Percentiles rank a stretch among this genome's conserved stretches.
Evolutionary conservation across 352 stramenopile species (phyloP).

Genomic region (Globisporangium echinulatum): DNA sequence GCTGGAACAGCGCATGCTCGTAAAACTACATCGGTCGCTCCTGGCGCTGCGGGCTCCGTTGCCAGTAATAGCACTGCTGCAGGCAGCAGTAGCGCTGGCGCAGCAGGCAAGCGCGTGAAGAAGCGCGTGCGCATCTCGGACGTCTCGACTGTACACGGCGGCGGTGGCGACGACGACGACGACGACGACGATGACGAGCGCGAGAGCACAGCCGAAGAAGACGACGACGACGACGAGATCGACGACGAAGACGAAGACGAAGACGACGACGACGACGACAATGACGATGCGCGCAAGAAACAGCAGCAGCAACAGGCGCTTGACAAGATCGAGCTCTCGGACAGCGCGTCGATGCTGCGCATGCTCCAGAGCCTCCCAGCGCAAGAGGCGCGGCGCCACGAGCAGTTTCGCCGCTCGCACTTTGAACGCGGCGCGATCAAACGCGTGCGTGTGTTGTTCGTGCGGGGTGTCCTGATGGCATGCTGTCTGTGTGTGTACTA

Average conservation of each 20-base stretch:
- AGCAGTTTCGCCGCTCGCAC: slow-evolving; percentile 79
- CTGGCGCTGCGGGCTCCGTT: neutral
- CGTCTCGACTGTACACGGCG: slow-evolving; percentile 15
- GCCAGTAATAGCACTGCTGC: neutral
- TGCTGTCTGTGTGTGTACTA: neutral
- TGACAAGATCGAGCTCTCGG: slow-evolving; percentile 40
- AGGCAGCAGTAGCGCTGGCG: neutral
- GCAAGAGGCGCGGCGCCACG: slow-evolving; percentile 56
- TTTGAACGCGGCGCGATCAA: slow-evolving; percentile 82
- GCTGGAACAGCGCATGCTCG: neutral
- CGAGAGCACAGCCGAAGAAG: slow-evolving; percentile 12
- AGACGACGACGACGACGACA: slow-evolving; percentile 23
- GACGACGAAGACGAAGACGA: slow-evolving; percentile 45
- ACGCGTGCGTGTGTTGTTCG: slow-evolving; percentile 25
- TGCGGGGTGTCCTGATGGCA: neutral
- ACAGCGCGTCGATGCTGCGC: slow-evolving; percentile 64
- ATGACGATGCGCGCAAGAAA: slow-evolving; percentile 29
- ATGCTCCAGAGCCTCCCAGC: slow-evolving; percentile 67
- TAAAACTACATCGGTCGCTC: neutral
- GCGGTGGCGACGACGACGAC: slow-evolving; percentile 7
- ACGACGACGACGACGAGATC: slow-evolving; percentile 24
- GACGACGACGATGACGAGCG: slow-evolving; percentile 23
- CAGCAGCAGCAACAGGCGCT: slow-evolving; percentile 37
- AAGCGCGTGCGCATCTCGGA: slow-evolving; percentile 21
- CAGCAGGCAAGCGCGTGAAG: slow-evolving; percentile 7